Base-by-base conservation (phyloP, 2,329 filamentous ascomycete species). In the Neofusicoccum umdonicola region DNA sequence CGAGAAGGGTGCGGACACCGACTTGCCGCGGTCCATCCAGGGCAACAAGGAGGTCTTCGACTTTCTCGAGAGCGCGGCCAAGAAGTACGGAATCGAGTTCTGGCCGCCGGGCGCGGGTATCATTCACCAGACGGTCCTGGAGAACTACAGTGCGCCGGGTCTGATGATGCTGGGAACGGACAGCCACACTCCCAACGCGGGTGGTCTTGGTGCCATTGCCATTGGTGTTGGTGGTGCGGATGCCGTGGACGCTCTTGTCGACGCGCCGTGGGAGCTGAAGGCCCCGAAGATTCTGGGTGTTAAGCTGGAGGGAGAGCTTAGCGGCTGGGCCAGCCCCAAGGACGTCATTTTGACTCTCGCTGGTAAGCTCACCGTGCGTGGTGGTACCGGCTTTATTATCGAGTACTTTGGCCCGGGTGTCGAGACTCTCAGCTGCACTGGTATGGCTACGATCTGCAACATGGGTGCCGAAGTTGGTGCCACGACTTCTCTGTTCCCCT, bases 121-220 rank as follows among this genome's bases (percentile, higher is more conserved):
- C 51, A 77, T 99, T 69, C 95, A 99, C 80, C 95, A 99, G 85
- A 96, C 92, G 61, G 95, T 99, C 22, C 81, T 99, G 71, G 95
- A 99, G 82, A 98, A 99, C 81, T 99, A 99, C 76, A 91, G 93
- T 39, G 88, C 94, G n/a, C 95, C 95, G 19, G 95, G 95, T 57
- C 80, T 98, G 71, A 97, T 99, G 93, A 98, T 99, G 93, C 86
- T 99, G 45, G 95, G 95, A 64, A 99, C 95, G 35, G 95, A 99
- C 79, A 96, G 92, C 73, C 95, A 99, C 79, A 97, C 93, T 51
- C 95, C 95, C 48, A 99, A 98, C 75, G 95, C 92, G n/a, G 95
- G 95, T 71, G 95, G 95, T 66, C 83, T 98, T 63, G 93, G 91
- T 70, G 93, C 92, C 3, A 92, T 97, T 72, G 95, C 95, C 8